A percentile compares a stretch with the other conserved stretches of the same genome.
These are phyloP conservation scores for Protostelium mycophagum DNA, from an alignment of 78 protist genomes.

Conservation along the genomic window DNA sequence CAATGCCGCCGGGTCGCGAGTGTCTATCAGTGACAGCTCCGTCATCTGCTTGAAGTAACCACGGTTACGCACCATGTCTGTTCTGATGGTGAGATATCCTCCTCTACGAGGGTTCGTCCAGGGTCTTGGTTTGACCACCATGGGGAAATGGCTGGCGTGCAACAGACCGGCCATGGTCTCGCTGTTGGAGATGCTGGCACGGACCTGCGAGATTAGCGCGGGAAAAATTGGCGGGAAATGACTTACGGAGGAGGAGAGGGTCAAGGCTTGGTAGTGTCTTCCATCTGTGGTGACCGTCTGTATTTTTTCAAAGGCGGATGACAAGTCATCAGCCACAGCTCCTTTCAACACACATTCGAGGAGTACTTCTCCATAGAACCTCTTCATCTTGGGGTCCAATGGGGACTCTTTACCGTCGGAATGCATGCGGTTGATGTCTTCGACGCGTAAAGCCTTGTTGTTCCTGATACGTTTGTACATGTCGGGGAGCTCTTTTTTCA, in stretches of 20 bases:
- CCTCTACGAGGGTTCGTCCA: not conserved
- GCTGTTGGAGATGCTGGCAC: not conserved
- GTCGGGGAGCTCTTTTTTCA: not conserved
- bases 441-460: not conserved
- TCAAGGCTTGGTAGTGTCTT: not conserved
- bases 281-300: not conserved
- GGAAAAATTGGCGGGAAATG: not conserved
- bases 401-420: not conserved
- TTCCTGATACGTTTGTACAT: not conserved
- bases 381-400: not conserved
- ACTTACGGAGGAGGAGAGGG: not conserved
- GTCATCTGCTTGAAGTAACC: not conserved
- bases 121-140: not conserved
- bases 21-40: not conserved
- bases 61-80: not conserved
- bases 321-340: not conserved
- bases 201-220: not conserved
- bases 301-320: not conserved
- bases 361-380: not conserved
- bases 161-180: not conserved
- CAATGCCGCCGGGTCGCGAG: not conserved
- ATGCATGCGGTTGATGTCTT: not conserved
- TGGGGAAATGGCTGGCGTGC: not conserved
- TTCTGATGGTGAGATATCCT: not conserved
- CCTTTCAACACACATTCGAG: not conserved